phyloP scores from a whole-genome alignment of 2,329 filamentous ascomycete genomes.

The Neonectria faginata region DNA sequence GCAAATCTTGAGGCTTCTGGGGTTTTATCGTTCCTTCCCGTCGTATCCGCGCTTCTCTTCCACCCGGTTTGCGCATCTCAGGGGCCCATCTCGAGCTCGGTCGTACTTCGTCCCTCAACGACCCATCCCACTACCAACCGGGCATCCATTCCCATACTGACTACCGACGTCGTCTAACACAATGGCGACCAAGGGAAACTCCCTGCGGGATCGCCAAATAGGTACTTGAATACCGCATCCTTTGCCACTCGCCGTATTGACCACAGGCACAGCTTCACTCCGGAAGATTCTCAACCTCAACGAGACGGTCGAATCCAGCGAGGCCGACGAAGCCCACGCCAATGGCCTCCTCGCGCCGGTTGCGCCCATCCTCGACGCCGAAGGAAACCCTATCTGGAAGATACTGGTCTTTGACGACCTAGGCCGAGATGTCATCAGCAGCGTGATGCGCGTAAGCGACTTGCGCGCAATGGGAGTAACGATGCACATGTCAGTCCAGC shows the following conservation, averaged over 20 bases:
- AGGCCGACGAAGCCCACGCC: slow-evolving; percentile 71
- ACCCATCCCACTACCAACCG: slow-evolving; percentile 40
- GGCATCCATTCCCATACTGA: slow-evolving; percentile 22
- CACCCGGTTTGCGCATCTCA: slow-evolving; percentile 6
- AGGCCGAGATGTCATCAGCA: slow-evolving; percentile 95
- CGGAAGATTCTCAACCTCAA: slow-evolving; percentile 97
- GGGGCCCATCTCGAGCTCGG: slow-evolving; percentile 13
- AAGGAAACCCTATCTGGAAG: slow-evolving; percentile 97
- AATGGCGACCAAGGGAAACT: slow-evolving; percentile 61
- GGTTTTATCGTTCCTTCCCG: slow-evolving; percentile 7
- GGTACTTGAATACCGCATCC: slow-evolving; percentile 45
- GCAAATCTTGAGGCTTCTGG: slow-evolving; percentile 15
- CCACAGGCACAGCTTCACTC: slow-evolving; percentile 75
- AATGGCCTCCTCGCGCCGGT: slow-evolving; percentile 75
- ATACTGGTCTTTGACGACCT: slow-evolving; percentile 93
- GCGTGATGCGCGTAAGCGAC: slow-evolving; percentile 93
- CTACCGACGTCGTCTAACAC: slow-evolving; percentile 43
- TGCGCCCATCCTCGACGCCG: slow-evolving; percentile 84
- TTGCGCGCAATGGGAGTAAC: slow-evolving; percentile 94
- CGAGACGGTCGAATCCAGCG: slow-evolving; percentile 71
- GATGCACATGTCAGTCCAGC: slow-evolving; percentile 80
- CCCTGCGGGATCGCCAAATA: slow-evolving; percentile 65
- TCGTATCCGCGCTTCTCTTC: neutral
- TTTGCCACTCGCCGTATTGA: slow-evolving; percentile 19
- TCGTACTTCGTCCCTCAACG: slow-evolving; percentile 29